phyloP scores from a whole-genome alignment of 1,284 basidiomycete species.

The Salmacisia buchloeana region DNA sequence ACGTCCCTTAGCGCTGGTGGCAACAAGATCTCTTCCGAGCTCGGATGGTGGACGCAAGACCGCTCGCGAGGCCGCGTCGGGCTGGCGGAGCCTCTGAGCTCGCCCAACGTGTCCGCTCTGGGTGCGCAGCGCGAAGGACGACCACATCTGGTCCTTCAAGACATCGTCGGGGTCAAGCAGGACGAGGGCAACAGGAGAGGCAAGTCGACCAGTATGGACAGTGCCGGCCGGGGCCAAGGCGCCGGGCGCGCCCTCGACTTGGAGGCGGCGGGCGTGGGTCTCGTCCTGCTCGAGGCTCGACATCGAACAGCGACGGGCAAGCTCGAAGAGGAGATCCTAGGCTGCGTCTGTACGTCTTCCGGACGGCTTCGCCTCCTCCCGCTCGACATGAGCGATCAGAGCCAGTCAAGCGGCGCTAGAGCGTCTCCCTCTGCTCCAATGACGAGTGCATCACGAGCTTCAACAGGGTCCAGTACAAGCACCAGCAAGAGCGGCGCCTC shows the following conservation, averaged over 20 bases:
- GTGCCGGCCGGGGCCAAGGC: too few species aligned
- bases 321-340: slow-evolving; percentile 1
- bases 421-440: background rate
- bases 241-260: background rate
- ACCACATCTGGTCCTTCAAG: too few species aligned
- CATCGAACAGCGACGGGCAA: background rate
- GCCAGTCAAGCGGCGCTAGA: too few species aligned
- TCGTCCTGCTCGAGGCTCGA: background rate
- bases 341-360: background rate
- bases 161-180: background rate
- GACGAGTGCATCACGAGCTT: background rate
- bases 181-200: too few species aligned
- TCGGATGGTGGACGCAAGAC: slow-evolving; percentile 1
- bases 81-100: background rate
- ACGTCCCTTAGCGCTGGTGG: background rate
- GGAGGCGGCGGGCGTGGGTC: background rate
- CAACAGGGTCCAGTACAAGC: background rate
- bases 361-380: slow-evolving; percentile 10
- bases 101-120: background rate
- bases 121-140: too few species aligned
- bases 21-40: background rate
- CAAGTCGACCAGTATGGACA: too few species aligned
- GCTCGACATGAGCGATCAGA: slow-evolving; percentile 1
- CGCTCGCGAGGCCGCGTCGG: background rate
- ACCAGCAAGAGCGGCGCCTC: background rate